Evolutionary conservation across 2,329 filamentous ascomycete species (phyloP), one percentile per base, ranked within the genome.

Genomic region (Claviceps arundinis): DNA sequence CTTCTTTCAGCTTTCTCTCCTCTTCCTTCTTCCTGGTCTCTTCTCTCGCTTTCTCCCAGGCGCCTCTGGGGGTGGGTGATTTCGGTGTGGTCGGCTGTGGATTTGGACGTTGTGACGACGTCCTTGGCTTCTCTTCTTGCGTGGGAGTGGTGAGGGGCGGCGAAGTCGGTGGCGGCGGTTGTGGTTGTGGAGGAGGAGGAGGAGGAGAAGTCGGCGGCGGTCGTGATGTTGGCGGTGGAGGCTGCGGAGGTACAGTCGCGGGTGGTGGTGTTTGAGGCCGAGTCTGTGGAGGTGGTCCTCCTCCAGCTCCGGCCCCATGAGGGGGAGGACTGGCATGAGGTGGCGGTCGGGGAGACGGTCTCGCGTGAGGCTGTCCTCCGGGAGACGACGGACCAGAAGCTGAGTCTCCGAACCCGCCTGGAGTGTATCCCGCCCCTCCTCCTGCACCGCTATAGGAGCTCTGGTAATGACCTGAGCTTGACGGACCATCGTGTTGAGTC

Each of bases 1-100:
- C 80, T 56, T 82, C 79, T 56, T 73, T 76, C 2, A 70, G 70
- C 60, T 75, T 82, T 11, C 80, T 79, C 56, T 85, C 80, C 57
- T 83, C 81, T 57, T 84, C 82, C 52, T 76, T 75, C 53, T 72
- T 76, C 44, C 77, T 72, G 19, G 77, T 84, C 57, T 86, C 82
- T 60, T 87, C 83, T 51, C 82, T 73, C 3, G 82, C 83, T 62
- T 80, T 84, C 58, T 86, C 82, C 83, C 83, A 86, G 0, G 78
- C 71, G 8, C 72, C 70, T 60, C 74, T 76, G 1, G 70, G 66
- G 34, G 54, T 44, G 13, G 56, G 56, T n/a, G 53, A 30, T n/a
- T 54, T 58, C 8, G 56, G 22, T n/a, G 56, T 48, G 26, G 50
- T 54, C n/a, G 59, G 48, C 45, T 55, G 56, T 40, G 63, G 62